These are phyloP conservation scores for Candida hungchunana DNA, from an alignment of 805 yeast species.

Conservation along the genomic window DNA sequence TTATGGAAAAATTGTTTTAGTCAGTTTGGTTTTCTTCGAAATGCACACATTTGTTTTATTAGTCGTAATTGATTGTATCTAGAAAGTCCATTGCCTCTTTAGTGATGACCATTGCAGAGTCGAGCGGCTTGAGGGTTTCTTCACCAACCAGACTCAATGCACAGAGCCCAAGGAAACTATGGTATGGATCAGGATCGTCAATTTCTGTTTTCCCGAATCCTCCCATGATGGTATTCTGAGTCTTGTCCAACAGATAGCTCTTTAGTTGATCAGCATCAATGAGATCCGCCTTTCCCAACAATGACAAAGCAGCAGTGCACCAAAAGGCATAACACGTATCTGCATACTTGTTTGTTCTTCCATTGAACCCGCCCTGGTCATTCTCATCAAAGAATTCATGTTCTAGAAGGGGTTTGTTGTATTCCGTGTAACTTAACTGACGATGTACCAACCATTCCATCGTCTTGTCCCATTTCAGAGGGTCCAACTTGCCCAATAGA, in stretches of 20 bases:
- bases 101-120: too few relatives aligned
- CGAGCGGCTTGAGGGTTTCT: too few relatives aligned
- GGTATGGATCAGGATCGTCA: slow-evolving; percentile 68
- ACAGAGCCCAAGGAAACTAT: slow-evolving; percentile 59
- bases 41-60: not conserved
- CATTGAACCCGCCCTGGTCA: slow-evolving; percentile 80
- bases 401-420: slow-evolving; percentile 21
- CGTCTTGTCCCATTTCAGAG: slow-evolving; percentile 35
- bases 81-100: too few relatives aligned
- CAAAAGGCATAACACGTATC: slow-evolving; percentile 91
- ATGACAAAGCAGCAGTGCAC: slow-evolving; percentile 56
- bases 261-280: slow-evolving; percentile 34
- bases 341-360: slow-evolving; percentile 76
- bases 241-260: slow-evolving; percentile 44
- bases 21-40: too few relatives aligned
- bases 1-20: too few relatives aligned
- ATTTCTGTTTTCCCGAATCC: slow-evolving; percentile 72
- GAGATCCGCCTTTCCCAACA: slow-evolving; percentile 35
- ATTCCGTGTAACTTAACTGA: slow-evolving; percentile 43
- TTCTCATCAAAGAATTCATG: slow-evolving; percentile 37
- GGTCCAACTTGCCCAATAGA: slow-evolving; percentile 32
- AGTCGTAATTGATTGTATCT: too few relatives aligned
- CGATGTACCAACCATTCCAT: slow-evolving; percentile 59
- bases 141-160: slow-evolving; percentile 31
- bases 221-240: slow-evolving; percentile 64